Percentiles rank a stretch among this genome's conserved stretches.
Evolutionary conservation across 2,329 filamentous ascomycete species (phyloP).

Genomic region (Pseudopithomyces chartarum): DNA sequence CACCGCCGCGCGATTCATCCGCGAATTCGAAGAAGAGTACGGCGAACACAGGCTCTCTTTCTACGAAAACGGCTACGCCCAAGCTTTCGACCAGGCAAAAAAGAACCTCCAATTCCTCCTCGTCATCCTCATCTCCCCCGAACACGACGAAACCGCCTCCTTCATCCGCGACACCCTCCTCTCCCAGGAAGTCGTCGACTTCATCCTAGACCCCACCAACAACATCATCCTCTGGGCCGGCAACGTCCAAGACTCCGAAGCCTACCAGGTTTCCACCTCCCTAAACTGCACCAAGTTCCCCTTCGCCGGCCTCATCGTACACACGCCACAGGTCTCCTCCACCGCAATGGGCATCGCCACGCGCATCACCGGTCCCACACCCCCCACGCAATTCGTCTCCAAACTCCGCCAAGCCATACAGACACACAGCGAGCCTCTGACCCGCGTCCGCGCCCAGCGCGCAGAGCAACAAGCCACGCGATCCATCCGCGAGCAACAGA

Average conservation of each 20-base stretch:
- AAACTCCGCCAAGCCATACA: constrained; percentile 76
- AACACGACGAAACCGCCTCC: constrained; percentile 86
- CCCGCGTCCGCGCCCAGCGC: constrained; percentile 74
- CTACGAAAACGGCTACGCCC: constrained; percentile 86
- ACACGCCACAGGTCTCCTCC: constrained; percentile 82
- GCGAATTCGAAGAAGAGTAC: constrained; percentile 95
- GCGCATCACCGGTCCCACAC: constrained; percentile 73
- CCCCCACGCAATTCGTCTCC: constrained; percentile 71
- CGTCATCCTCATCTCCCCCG: constrained; percentile 85
- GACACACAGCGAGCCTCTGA: constrained; percentile 76
- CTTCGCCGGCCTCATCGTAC: constrained; percentile 82
- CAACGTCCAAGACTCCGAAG: constrained; percentile 89
- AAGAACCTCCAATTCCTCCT: constrained; percentile 88
- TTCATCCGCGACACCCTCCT: constrained; percentile 86
- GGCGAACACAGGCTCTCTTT: constrained; percentile 74
- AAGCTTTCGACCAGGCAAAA: constrained; percentile 88
- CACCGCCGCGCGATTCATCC: constrained; percentile 83
- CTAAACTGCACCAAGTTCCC: constrained; percentile 92
- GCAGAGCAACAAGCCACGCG: constrained; percentile 81
- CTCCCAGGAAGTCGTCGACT: constrained; percentile 72
- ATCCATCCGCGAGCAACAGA: constrained; percentile 82
- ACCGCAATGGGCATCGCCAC: constrained; percentile 91
- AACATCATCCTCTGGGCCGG: constrained; percentile 91
- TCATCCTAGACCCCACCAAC: constrained; percentile 74
- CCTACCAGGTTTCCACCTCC: constrained; percentile 88